phyloP scores from a whole-genome alignment of 1,139 yeast genomes.

The Meyerozyma guilliermondii region DNA sequence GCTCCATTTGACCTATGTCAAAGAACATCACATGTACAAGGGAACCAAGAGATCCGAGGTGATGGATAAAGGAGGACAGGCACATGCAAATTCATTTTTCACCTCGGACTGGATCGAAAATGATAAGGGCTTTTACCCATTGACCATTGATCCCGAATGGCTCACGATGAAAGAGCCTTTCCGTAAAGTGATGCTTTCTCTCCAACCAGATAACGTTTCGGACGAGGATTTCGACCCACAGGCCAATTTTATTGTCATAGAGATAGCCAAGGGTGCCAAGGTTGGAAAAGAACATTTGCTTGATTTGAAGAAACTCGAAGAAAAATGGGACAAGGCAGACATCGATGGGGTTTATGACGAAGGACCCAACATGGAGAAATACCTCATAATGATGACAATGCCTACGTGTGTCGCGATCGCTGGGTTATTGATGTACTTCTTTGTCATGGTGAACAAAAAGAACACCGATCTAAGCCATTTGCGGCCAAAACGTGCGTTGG shows the following conservation, averaged over 20 bases:
- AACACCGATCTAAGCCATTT: constrained; percentile 44
- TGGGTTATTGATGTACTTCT: constrained; percentile 58
- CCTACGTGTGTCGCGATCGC: constrained; percentile 69
- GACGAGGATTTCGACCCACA: constrained; percentile 62
- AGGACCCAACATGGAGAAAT: constrained; percentile 59
- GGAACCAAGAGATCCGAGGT: constrained; percentile 47
- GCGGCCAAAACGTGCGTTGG: constrained; percentile 45
- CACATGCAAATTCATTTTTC: constrained; percentile 49
- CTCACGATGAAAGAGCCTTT: constrained; percentile 38
- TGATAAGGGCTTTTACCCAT: constrained; percentile 57
- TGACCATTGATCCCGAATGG: constrained; percentile 60
- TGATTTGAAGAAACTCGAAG: constrained; percentile 43
- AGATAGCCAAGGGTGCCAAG: constrained; percentile 50
- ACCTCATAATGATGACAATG: constrained; percentile 58
- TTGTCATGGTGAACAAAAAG: constrained; percentile 47
- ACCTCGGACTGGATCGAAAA: constrained; percentile 68
- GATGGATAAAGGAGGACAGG: constrained; percentile 35
- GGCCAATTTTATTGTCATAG: constrained; percentile 49
- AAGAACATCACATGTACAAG: constrained; percentile 48
- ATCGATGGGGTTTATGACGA: constrained; percentile 47
- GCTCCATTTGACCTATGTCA: constrained; percentile 62
- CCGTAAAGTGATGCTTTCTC: constrained; percentile 49
- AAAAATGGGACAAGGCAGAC: constrained; percentile 26
- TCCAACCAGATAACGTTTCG: constrained; percentile 63
- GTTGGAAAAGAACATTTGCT: constrained; percentile 56